These are phyloP conservation scores for Rhipidocladum racemiflorum DNA, from an alignment of 176 grass and related monocot species.

Conservation along the genomic window DNA sequence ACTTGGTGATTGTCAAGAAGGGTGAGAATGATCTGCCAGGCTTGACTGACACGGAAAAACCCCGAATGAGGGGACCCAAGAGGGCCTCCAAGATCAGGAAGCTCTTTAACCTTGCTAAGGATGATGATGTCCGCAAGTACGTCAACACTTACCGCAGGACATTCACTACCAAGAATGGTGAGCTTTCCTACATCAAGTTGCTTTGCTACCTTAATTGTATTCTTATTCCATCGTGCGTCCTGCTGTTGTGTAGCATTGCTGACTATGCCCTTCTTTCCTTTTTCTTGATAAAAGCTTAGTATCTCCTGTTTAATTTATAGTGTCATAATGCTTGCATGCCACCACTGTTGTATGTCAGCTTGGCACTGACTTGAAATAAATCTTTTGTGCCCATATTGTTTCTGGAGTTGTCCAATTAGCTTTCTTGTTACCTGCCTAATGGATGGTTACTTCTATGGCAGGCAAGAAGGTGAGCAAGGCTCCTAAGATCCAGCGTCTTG, in stretches of 20 bases:
- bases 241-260: neutral
- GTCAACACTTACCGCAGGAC: slow-evolving; percentile 95
- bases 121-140: slow-evolving; percentile 93
- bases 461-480: slow-evolving; percentile 98
- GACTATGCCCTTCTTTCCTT: neutral
- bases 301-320: neutral
- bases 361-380: neutral
- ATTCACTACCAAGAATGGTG: slow-evolving; percentile 82
- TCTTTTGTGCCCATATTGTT: neutral
- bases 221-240: neutral
- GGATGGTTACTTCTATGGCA: slow-evolving; percentile 29
- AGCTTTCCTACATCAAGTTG: neutral
- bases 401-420: neutral
- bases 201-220: neutral
- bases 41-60: slow-evolving; percentile 84
- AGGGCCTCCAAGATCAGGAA: slow-evolving; percentile 95
- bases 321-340: neutral
- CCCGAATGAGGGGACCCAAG: slow-evolving; percentile 96
- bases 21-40: slow-evolving; percentile 82
- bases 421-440: neutral
- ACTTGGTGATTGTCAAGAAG: slow-evolving; percentile 95
- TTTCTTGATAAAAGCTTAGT: neutral
- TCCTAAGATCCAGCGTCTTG: slow-evolving; percentile 93
- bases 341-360: neutral
- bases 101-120: slow-evolving; percentile 87